Conservation (phyloP, 2,329 filamentous ascomycete genomes). For the Venturia effusa region DNA sequence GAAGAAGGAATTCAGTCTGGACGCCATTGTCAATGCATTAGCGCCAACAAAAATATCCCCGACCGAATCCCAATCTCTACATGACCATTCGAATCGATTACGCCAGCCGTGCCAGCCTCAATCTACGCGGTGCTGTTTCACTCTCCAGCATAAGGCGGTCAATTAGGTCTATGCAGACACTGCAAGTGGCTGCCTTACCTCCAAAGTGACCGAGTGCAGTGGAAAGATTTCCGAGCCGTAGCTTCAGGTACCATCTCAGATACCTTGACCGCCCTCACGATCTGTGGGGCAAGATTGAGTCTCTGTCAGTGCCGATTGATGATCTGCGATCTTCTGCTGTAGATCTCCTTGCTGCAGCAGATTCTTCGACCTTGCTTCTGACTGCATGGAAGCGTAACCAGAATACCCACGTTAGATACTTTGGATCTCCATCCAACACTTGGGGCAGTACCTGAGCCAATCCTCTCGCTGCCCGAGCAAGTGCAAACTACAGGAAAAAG, state of each 20-base stretch:
- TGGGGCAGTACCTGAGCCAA: not conserved
- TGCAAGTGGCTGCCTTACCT: not conserved
- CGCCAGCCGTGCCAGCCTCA: not conserved
- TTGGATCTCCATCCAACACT: no score
- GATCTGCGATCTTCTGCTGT: not conserved
- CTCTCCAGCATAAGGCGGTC: not conserved
- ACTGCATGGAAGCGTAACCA: not conserved
- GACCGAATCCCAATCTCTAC: not conserved
- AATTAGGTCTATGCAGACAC: not conserved
- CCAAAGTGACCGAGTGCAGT: not conserved
- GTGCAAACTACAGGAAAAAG: constrained; percentile 6
- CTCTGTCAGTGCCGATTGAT: not conserved
- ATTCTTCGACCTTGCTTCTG: no score
- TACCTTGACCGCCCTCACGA: not conserved
- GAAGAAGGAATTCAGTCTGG: not conserved
- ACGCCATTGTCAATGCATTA: no score
- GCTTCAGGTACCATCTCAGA: not conserved
- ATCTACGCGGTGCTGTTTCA: not conserved
- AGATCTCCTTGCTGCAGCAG: not conserved
- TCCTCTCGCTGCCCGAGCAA: not conserved
- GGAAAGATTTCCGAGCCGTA: not conserved
- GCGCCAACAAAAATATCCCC: not conserved
- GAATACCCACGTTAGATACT: not conserved
- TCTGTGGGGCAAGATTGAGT: not conserved
- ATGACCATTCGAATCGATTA: not conserved